These are phyloP conservation scores for Marasmius tenuissimus DNA, from an alignment of 1,284 basidiomycete genomes.

Conservation along the genomic window DNA sequence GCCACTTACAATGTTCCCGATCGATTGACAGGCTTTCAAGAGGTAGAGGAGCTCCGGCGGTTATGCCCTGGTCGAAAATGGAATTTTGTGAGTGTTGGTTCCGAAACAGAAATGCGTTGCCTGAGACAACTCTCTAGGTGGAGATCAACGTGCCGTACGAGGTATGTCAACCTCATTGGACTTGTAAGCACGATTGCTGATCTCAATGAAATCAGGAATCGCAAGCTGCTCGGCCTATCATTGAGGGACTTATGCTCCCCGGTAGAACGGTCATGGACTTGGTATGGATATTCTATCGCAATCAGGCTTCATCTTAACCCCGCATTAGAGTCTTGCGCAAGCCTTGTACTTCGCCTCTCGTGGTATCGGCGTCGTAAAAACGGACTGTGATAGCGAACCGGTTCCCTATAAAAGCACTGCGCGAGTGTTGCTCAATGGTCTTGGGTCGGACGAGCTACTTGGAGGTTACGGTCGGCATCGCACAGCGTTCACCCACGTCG, in stretches of 20 bases:
- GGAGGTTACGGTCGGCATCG: slow-evolving; percentile 94
- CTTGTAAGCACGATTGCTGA: slow-evolving; percentile 1
- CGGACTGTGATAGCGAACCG: slow-evolving; percentile 31
- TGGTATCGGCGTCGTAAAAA: slow-evolving; percentile 62
- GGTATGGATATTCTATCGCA: slow-evolving; percentile 41
- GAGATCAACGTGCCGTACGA: slow-evolving; percentile 84
- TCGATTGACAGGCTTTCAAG: slow-evolving; percentile 77
- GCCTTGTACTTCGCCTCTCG: slow-evolving; percentile 93
- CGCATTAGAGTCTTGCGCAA: slow-evolving; percentile 79
- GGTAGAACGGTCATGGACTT: slow-evolving; percentile 89
- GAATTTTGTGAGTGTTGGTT: slow-evolving; percentile 72
- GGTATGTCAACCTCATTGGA: slow-evolving; percentile 39
- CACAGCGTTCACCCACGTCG: slow-evolving; percentile 59
- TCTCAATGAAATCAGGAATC: slow-evolving; percentile 53
- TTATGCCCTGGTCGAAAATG: slow-evolving; percentile 78
- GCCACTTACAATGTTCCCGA: slow-evolving; percentile 79
- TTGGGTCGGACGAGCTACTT: slow-evolving; percentile 94
- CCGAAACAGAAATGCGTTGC: slow-evolving; percentile 6
- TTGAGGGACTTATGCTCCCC: slow-evolving; percentile 83
- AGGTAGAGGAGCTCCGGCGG: slow-evolving; percentile 71
- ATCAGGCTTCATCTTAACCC: background rate
- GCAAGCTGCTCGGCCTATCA: slow-evolving; percentile 47
- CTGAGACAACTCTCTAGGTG: slow-evolving; percentile 43
- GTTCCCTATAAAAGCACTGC: slow-evolving; percentile 71
- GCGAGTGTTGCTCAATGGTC: slow-evolving; percentile 84